These are phyloP conservation scores for Apophysomyces elegans DNA, from an alignment of 371 early-diverging fungal genomes.

Conservation along the genomic window DNA sequence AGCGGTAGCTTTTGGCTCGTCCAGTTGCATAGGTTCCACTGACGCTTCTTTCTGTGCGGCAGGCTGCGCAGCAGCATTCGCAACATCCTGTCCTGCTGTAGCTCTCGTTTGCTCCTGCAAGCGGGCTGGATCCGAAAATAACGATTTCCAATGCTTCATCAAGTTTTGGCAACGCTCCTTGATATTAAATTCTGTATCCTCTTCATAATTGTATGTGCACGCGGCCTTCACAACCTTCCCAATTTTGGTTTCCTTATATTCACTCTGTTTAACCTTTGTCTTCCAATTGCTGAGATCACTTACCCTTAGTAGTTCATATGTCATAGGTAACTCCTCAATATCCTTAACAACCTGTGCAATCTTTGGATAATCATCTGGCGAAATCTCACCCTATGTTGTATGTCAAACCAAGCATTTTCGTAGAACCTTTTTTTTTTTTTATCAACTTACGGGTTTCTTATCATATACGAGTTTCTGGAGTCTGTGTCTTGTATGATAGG, in stretches of 20 bases:
- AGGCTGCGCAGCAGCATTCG: slow-evolving; percentile 11
- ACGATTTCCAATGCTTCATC: slow-evolving; percentile 44
- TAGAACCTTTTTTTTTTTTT: background rate
- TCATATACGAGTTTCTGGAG: slow-evolving; percentile 53
- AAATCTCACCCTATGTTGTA: slow-evolving; percentile 45
- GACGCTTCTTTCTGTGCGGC: slow-evolving; percentile 8
- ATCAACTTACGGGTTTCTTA: slow-evolving; percentile 45
- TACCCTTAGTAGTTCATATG: slow-evolving; percentile 50
- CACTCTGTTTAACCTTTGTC: background rate
- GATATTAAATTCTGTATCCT: slow-evolving; percentile 40
- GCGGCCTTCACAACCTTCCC: slow-evolving; percentile 55
- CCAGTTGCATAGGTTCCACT: slow-evolving; percentile 4
- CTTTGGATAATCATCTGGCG: slow-evolving; percentile 48
- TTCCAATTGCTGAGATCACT: slow-evolving; percentile 1
- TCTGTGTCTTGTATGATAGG: slow-evolving; percentile 48
- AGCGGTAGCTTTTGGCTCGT: background rate
- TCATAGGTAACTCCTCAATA: slow-evolving; percentile 51
- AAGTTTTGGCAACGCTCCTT: slow-evolving; percentile 46
- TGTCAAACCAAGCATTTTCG: background rate
- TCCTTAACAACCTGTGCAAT: slow-evolving; percentile 43
- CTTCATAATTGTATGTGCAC: slow-evolving; percentile 40
- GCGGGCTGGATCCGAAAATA: slow-evolving; percentile 24
- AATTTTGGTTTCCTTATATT: slow-evolving; percentile 52
- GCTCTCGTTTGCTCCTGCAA: slow-evolving; percentile 7
- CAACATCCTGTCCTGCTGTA: slow-evolving; percentile 6